These are phyloP conservation scores for Mucor sp. DNA, from an alignment of 371 early-diverging fungal species.

Conservation along the genomic window DNA sequence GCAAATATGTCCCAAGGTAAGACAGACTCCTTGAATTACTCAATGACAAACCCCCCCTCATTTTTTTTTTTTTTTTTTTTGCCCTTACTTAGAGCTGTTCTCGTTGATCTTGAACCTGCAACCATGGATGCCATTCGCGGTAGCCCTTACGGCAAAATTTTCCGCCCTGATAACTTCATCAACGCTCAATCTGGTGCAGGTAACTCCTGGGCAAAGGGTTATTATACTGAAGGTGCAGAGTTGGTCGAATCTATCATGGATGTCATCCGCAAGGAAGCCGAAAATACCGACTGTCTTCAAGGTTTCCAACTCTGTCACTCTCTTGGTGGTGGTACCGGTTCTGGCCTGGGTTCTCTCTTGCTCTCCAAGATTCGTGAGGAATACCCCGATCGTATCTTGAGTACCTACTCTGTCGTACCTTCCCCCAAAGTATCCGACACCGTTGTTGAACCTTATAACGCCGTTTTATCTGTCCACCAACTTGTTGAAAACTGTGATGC, in stretches of 20 bases:
- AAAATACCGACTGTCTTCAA: constrained; percentile 84
- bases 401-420: constrained; percentile 93
- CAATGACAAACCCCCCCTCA: neutral
- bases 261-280: constrained; percentile 85
- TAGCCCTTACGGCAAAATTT: constrained; percentile 70
- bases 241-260: constrained; percentile 84
- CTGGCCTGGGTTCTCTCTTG: constrained; percentile 87
- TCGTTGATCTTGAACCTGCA: constrained; percentile 99
- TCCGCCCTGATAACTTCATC: constrained; percentile 89
- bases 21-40: neutral
- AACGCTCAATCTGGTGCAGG: constrained; percentile 89
- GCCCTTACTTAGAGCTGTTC: constrained; percentile 74
- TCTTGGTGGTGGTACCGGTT: constrained; percentile 91
- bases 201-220: constrained; percentile 94
- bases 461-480: constrained; percentile 84
- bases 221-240: constrained; percentile 94
- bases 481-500: constrained; percentile 91
- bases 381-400: constrained; percentile 92
- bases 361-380: constrained; percentile 93
- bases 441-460: constrained; percentile 94
- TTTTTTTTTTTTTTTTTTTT: neutral
- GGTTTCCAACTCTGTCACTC: constrained; percentile 92
- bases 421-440: constrained; percentile 92
- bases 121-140: constrained; percentile 96
- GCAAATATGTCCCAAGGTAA: constrained; percentile 83